Evolutionary conservation across 116 monocot species (phyloP), one percentile per base, ranked within the genome.

Genomic region (Dioscorea cayenensis): DNA sequence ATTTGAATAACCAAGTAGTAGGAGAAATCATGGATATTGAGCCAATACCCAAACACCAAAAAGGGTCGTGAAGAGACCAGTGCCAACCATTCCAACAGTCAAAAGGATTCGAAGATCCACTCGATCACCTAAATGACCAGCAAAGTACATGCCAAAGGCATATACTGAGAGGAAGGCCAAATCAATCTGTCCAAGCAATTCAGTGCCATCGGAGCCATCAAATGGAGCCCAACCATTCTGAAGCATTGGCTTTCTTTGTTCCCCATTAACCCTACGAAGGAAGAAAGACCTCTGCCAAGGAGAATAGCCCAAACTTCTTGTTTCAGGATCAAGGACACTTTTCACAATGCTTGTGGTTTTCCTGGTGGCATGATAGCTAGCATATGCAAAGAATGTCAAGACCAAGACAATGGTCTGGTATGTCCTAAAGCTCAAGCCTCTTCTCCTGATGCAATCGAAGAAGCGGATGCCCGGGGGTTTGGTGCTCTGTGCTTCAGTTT

Each of bases 261-360:
- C 51, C 25, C 38, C 20, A 5, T 55, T 49, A 11, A 19, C 28
- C 17, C 66, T 21, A 43, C 61, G 63, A 2, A 78, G 66, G 36
- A 83, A 78, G 38, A 66, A 51, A 11, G 76, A 52, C 6, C 70
- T 66, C 3, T 77, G 36, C 80, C 79, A 83, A 28, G 27, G 71
- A 29, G 70, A 36, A 69, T 71, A 72, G 12, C 78, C 77, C 48
- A 77, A 43, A 27, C 69, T 32, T 1, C 71, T 58, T 10, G 82
- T 72, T 23, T 78, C 36, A 2, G 92, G 92, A 38, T 92, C 92
- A 22, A 92, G 80, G 27, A 76, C 86, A 59, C 89, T 82, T 64
- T 92, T 92, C 8, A 92, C 89, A 49, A 92, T 88, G 74, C 92
- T 92, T 36, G 92, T 88, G 62, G 92, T 88, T 60, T 92, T 92